Evolutionary conservation across 192 early-diverging fungal genomes (phyloP).

Genomic region (Backusella macrospora): DNA sequence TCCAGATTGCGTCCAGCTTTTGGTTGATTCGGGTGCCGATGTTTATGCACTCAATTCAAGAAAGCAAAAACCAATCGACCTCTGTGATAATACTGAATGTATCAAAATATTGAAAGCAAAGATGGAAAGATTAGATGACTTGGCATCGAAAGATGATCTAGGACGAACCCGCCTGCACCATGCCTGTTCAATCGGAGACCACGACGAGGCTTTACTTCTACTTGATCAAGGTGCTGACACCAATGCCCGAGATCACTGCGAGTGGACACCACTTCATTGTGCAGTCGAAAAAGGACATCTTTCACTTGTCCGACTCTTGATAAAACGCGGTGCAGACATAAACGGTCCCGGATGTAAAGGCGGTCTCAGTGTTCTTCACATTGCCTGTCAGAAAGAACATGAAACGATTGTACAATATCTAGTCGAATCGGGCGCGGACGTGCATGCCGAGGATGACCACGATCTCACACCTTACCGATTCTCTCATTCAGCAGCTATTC

Average conservation of each 20-base stretch:
- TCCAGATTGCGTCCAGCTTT: slow-evolving; percentile 47
- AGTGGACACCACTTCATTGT: slow-evolving; percentile 65
- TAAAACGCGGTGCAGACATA: slow-evolving; percentile 62
- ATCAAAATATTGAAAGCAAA: slow-evolving; percentile 37
- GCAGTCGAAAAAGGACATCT: slow-evolving; percentile 51
- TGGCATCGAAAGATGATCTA: slow-evolving; percentile 44
- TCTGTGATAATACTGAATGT: slow-evolving; percentile 49
- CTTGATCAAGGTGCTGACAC: slow-evolving; percentile 69
- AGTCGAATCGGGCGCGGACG: slow-evolving; percentile 53
- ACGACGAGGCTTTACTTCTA: slow-evolving; percentile 47
- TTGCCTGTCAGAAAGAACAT: slow-evolving; percentile 64
- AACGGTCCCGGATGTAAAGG: slow-evolving; percentile 55
- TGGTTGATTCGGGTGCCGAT: slow-evolving; percentile 58
- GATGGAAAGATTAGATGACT: slow-evolving; percentile 38
- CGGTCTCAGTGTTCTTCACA: slow-evolving; percentile 62
- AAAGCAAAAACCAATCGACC: slow-evolving; percentile 45
- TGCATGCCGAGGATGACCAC: slow-evolving; percentile 47
- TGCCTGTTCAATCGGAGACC: slow-evolving; percentile 54
- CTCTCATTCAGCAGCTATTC: slow-evolving; percentile 21
- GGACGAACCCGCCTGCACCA: slow-evolving; percentile 55
- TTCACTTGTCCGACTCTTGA: slow-evolving; percentile 44
- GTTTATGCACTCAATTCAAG: slow-evolving; percentile 53
- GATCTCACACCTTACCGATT: slow-evolving; percentile 59
- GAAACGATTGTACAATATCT: slow-evolving; percentile 46
- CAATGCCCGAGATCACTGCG: slow-evolving; percentile 64